phyloP scores from a whole-genome alignment of 495 filamentous ascomycete genomes.

The Penicillium dipodomyicola region DNA sequence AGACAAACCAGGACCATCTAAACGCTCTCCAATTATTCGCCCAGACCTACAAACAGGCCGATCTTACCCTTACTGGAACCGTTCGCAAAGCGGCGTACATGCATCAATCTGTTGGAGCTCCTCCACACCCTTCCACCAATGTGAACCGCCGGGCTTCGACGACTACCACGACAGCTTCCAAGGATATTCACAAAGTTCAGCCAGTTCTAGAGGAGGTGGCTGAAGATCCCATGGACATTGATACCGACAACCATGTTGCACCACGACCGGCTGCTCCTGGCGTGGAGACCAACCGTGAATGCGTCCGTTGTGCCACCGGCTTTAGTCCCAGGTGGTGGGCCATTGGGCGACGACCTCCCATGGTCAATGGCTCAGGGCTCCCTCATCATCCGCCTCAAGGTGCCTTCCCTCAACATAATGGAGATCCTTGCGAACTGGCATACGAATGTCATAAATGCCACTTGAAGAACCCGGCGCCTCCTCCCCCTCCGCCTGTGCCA shows the following conservation, averaged over 20 bases:
- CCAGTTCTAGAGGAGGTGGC: constrained; percentile 29
- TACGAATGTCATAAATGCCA: constrained; percentile 56
- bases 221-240: constrained; percentile 38
- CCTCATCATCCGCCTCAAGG: constrained; percentile 25
- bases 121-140: constrained; percentile 26
- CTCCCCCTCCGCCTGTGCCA: constrained; percentile 22
- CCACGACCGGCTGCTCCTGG: constrained; percentile 16
- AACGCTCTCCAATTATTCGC: constrained; percentile 85
- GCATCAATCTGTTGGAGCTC: constrained; percentile 47
- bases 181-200: constrained; percentile 32
- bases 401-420: constrained; percentile 33
- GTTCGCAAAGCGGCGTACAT: constrained; percentile 79
- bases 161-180: constrained; percentile 28
- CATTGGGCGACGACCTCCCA: constrained; percentile 28
- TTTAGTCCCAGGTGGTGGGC: constrained; percentile 49
- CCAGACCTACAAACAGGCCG: constrained; percentile 89
- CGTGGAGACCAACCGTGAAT: constrained; percentile 31
- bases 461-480: constrained; percentile 36
- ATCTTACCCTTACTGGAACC: constrained; percentile 83
- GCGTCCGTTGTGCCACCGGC: constrained; percentile 38
- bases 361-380: constrained; percentile 35
- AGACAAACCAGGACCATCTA: constrained; percentile 52
- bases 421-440: constrained; percentile 24
- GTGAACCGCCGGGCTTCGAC: constrained; percentile 42
- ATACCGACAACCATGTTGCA: constrained; percentile 30